Percentiles rank a stretch among this genome's conserved stretches.
phyloP scores from a whole-genome alignment of 768 basidiomycete genomes.

The Mycena venus region DNA sequence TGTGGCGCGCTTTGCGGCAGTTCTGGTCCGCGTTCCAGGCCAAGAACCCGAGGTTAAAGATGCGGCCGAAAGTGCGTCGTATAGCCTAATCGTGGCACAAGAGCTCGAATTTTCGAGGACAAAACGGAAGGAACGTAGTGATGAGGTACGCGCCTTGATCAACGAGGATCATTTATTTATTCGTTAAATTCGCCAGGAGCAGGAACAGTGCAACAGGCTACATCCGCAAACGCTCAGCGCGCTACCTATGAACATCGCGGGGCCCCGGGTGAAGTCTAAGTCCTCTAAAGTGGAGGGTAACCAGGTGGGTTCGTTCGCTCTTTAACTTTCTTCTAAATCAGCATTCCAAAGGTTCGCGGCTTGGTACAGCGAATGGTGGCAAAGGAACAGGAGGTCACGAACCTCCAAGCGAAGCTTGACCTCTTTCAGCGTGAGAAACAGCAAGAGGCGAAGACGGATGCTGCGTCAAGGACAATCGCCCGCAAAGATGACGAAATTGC shows the following conservation, averaged over 20 bases:
- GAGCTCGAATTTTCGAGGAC: constrained; percentile 72
- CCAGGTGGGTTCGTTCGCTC: constrained; percentile 60
- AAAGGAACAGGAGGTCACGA: constrained; percentile 88
- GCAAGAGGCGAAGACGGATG: constrained; percentile 68
- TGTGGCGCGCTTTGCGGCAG: constrained; percentile 69
- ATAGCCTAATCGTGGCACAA: constrained; percentile 57
- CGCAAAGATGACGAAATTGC: constrained; percentile 59
- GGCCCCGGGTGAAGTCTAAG: constrained; percentile 55
- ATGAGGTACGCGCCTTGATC: constrained; percentile 64
- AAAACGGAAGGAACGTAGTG: constrained; percentile 73
- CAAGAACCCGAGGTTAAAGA: constrained; percentile 67
- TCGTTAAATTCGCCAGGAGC: constrained; percentile 54
- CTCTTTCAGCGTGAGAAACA: constrained; percentile 64
- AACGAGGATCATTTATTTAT: neutral
- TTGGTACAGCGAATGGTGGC: constrained; percentile 84
- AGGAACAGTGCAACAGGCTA: constrained; percentile 64
- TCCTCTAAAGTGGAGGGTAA: constrained; percentile 61
- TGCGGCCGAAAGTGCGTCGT: constrained; percentile 25
- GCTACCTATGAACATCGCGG: constrained; percentile 54
- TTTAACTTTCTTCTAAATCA: neutral
- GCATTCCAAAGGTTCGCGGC: constrained; percentile 71
- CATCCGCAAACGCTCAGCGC: constrained; percentile 73
- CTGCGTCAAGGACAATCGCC: constrained; percentile 62
- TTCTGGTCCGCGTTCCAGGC: constrained; percentile 77
- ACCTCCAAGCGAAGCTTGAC: constrained; percentile 80